A percentile compares a stretch with the other conserved stretches of the same genome.
Conservation (phyloP, 345 rosid genomes). For the Pistacia vera region DNA sequence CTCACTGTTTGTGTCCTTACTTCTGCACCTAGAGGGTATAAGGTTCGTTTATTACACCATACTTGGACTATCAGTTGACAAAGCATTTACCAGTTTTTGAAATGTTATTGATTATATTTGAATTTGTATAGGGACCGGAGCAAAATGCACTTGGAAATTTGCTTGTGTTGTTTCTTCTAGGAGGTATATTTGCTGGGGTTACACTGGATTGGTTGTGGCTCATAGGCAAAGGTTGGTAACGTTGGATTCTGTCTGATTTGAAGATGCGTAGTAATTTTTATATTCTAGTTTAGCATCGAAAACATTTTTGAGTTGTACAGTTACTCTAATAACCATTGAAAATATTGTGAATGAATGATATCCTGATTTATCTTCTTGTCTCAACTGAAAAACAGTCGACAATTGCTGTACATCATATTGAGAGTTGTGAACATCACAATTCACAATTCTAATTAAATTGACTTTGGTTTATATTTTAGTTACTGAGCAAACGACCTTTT, state of each 20-base stretch:
- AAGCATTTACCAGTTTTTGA: background rate
- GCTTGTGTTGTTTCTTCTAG: slow-evolving; percentile 56
- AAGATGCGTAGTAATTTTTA: background rate
- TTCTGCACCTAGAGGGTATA: slow-evolving; percentile 81
- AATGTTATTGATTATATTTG: background rate
- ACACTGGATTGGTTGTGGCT: slow-evolving; percentile 70
- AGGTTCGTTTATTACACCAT: slow-evolving; percentile 38
- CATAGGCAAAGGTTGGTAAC: slow-evolving; percentile 68
- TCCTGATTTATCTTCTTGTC: background rate
- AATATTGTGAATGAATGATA: background rate
- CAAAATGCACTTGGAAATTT: slow-evolving; percentile 71
- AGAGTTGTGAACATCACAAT: background rate
- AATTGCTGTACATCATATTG: background rate
- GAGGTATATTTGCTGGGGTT: slow-evolving; percentile 59
- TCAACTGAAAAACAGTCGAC: background rate
- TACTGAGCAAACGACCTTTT: no score
- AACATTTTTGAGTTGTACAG: no score
- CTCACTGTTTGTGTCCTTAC: slow-evolving; percentile 79
- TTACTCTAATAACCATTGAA: background rate
- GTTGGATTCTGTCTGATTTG: background rate
- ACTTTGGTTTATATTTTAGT: no score
- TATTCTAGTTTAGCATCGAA: background rate
- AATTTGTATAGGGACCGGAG: slow-evolving; percentile 57
- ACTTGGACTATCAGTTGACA: background rate
- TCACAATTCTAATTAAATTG: no score